phyloP scores from a whole-genome alignment of 2,329 filamentous ascomycete species.

The Bipolaris zeicola region DNA sequence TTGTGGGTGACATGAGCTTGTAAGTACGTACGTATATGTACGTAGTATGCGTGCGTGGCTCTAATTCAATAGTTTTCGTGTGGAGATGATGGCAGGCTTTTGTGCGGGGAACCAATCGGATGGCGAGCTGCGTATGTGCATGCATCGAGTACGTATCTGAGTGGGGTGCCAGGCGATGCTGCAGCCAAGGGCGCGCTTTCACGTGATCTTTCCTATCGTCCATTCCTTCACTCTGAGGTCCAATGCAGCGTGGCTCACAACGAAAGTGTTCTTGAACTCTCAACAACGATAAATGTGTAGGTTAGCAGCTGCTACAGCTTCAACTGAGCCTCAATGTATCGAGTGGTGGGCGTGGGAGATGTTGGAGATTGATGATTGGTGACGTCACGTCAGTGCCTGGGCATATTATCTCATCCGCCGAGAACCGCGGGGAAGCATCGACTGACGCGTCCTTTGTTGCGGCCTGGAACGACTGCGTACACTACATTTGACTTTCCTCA shows the following conservation, averaged over 20 bases:
- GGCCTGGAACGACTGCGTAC: constrained; percentile 17
- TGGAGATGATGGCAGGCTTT: background rate
- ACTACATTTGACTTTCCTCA: constrained; percentile 7
- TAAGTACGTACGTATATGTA: background rate
- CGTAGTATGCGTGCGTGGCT: background rate
- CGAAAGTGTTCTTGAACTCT: background rate
- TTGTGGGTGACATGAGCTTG: no score
- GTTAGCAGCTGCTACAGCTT: no score
- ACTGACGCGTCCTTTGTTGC: constrained; percentile 21
- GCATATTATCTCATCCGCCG: constrained; percentile 6
- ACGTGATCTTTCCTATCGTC: constrained; percentile 1
- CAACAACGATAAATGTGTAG: background rate
- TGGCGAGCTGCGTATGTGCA: no score
- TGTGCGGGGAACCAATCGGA: background rate
- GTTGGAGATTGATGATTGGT: background rate
- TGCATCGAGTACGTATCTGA: no score
- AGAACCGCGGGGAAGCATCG: constrained; percentile 11
- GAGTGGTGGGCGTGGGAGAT: background rate
- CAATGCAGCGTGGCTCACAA: background rate
- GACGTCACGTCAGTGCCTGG: constrained; percentile 8
- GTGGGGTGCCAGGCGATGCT: no score
- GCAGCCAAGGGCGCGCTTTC: background rate
- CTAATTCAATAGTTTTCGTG: background rate
- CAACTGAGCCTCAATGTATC: background rate
- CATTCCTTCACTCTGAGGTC: background rate